phyloP scores from a whole-genome alignment of 2,329 filamentous ascomycete species.

The Cercospora zeae-maydis region DNA sequence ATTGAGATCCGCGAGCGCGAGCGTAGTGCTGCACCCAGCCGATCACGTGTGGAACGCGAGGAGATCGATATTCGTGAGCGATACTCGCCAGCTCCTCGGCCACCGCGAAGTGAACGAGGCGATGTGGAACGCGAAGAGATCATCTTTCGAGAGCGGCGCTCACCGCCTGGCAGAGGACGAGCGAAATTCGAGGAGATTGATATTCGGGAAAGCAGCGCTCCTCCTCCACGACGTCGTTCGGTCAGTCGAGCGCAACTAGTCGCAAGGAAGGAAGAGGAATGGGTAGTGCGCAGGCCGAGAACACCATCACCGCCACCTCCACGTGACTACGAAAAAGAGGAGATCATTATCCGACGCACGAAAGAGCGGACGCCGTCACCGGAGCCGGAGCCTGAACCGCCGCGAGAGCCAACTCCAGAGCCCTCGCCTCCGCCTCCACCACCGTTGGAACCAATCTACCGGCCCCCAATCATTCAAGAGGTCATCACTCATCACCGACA shows the following conservation, averaged over 20 bases:
- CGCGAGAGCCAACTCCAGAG: conserved; percentile 52
- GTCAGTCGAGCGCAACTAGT: conserved; percentile 37
- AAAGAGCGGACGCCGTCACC: conserved; percentile 32
- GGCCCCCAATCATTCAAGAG: conserved; percentile 80
- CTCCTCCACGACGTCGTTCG: conserved; percentile 30
- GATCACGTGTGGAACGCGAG: conserved; percentile 25
- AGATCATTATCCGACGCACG: conserved; percentile 48
- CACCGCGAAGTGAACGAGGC: conserved; percentile 23
- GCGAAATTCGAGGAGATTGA: conserved; percentile 27
- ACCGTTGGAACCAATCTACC: conserved; percentile 63
- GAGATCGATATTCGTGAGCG: conserved; percentile 39
- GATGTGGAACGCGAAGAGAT: conserved; percentile 35
- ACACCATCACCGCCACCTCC: conserved; percentile 36
- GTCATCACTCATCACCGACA: conserved; percentile 85
- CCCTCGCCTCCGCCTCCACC: conserved; percentile 46
- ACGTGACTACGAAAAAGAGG: conserved; percentile 37
- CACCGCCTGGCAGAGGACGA: conserved; percentile 27
- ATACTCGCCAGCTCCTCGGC: conserved; percentile 20
- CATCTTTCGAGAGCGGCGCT: conserved; percentile 37
- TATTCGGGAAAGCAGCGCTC: conserved; percentile 40
- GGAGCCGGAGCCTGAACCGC: conserved; percentile 35
- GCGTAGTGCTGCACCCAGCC: conserved; percentile 25
- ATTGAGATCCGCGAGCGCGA: conserved; percentile 36
- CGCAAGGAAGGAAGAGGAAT: conserved; percentile 37
- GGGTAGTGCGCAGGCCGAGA: conserved; percentile 37